These are phyloP conservation scores for Dysphania ambrosioides DNA, from an alignment of 148 eudicot genomes.

Conservation along the genomic window DNA sequence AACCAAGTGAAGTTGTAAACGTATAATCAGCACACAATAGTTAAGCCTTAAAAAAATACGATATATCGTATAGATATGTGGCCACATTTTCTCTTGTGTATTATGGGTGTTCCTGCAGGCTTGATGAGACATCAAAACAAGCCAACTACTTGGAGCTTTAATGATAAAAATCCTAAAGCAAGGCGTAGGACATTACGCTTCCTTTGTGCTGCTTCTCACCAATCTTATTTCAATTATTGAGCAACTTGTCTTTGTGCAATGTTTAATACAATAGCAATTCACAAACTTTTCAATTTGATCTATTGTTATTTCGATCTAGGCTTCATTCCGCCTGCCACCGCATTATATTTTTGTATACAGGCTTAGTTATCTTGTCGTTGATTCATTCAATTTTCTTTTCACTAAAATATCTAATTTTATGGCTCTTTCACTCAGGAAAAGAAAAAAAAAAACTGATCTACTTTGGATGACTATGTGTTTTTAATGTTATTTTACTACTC, in stretches of 20 bases:
- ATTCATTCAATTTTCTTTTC: background rate
- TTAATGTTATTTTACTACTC: too few species aligned
- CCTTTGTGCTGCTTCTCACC: background rate
- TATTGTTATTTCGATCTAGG: too few species aligned
- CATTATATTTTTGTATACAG: background rate
- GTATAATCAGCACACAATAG: background rate
- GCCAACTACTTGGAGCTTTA: background rate
- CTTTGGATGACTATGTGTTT: background rate
- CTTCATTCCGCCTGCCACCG: background rate
- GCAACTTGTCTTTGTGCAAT: background rate
- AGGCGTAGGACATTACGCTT: background rate
- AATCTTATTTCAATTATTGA: background rate
- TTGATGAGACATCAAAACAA: background rate
- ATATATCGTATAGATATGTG: too few species aligned
- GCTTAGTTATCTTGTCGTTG: background rate
- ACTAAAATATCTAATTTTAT: background rate
- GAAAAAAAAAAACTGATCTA: background rate
- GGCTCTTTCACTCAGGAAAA: background rate
- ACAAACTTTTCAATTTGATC: too few species aligned
- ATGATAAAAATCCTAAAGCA: background rate
- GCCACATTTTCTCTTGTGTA: too few species aligned
- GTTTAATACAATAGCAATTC: too few species aligned
- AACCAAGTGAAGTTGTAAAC: background rate
- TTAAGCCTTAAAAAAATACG: too few species aligned
- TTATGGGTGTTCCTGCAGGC: too few species aligned